Evolutionary conservation across 306 rosid genomes (phyloP).

Genomic region (Prinsepia uniflora): DNA sequence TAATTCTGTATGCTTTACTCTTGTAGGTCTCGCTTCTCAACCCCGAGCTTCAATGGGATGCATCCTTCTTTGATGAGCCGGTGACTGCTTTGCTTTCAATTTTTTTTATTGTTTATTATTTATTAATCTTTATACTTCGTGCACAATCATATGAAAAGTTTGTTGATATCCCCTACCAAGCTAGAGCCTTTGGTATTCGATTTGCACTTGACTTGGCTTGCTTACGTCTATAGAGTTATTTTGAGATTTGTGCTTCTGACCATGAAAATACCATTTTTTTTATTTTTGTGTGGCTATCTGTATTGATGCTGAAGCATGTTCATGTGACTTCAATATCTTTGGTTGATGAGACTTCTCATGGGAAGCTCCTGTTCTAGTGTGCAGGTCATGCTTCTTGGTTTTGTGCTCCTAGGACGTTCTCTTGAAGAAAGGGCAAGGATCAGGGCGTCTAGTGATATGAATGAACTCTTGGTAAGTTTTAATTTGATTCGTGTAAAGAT

Average conservation of each 20-base stretch:
- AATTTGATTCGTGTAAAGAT: constrained; percentile 2
- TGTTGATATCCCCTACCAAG: not conserved
- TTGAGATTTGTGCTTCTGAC: not conserved
- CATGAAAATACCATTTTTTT: not conserved
- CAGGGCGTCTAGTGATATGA: constrained; percentile 97
- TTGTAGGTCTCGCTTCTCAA: constrained; percentile 78
- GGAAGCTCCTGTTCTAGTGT: constrained; percentile 53
- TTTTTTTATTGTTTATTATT: constrained; percentile 16
- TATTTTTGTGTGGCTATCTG: not conserved
- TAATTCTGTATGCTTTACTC: constrained; percentile 19
- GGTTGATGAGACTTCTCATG: constrained; percentile 41
- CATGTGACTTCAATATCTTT: constrained; percentile 15
- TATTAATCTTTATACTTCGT: not conserved
- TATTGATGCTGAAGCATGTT: constrained; percentile 6
- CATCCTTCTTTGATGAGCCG: constrained; percentile 97
- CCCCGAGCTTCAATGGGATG: constrained; percentile 78
- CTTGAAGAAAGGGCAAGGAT: constrained; percentile 90
- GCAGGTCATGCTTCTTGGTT: constrained; percentile 99
- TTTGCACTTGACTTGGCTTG: constrained; percentile 15
- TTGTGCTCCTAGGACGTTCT: constrained; percentile 96
- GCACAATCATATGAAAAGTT: constrained; percentile 10
- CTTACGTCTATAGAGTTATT: not conserved
- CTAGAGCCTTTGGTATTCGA: not conserved
- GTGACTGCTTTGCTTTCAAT: constrained; percentile 65
- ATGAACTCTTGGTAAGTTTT: constrained; percentile 80